Evolutionary conservation across 768 basidiomycete species (phyloP).

Genomic region (Russula compacta): DNA sequence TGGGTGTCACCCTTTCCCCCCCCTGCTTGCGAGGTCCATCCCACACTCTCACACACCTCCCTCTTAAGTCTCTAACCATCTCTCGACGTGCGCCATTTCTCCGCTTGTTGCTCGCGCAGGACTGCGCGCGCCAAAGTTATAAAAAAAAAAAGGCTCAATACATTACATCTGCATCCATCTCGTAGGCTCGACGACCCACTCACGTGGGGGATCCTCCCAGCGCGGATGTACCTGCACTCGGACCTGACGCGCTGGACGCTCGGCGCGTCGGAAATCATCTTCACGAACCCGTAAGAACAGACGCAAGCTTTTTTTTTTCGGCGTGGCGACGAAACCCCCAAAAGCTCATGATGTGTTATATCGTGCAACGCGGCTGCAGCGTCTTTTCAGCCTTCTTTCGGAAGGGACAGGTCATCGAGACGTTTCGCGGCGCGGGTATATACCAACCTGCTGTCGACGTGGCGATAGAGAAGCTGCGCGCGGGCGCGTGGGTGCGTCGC

Average conservation of each 20-base stretch:
- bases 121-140: too few species aligned
- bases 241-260: constrained; percentile 79
- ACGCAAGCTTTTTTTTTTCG: constrained; percentile 1
- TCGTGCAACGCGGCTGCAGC: constrained; percentile 31
- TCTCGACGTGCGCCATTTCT: constrained; percentile 63
- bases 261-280: constrained; percentile 89
- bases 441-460: constrained; percentile 78
- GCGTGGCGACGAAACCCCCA: background rate
- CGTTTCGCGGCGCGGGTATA: constrained; percentile 82
- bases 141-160: background rate
- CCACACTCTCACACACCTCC: background rate
- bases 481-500: constrained; percentile 82
- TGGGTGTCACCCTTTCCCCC: constrained; percentile 26
- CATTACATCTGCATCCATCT: background rate
- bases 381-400: constrained; percentile 79
- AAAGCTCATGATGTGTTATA: too few species aligned
- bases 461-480: constrained; percentile 73
- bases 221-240: constrained; percentile 47
- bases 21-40: background rate
- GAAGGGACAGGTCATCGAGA: constrained; percentile 86
- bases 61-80: constrained; percentile 77
- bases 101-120: background rate
- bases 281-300: constrained; percentile 72
- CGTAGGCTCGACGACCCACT: constrained; percentile 73
- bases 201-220: constrained; percentile 80